Percentiles rank a stretch among this genome's conserved stretches.
Evolutionary conservation across 805 yeast species (phyloP).

Genomic region (Candida khao-thaluensis): DNA sequence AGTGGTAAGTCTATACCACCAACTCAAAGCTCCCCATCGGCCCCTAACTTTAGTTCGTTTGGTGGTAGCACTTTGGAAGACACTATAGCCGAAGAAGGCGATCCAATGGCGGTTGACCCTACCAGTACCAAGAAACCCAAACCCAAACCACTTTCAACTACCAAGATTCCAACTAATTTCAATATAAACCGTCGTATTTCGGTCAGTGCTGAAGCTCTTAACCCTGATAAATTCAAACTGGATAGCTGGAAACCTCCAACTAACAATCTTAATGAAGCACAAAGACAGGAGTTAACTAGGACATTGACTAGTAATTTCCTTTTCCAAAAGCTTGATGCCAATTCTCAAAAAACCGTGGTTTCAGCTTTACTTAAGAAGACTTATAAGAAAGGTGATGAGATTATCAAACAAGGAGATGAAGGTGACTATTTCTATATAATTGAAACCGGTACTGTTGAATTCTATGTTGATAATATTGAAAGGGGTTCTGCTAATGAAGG

Average conservation of each 20-base stretch:
- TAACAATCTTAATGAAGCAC: slow-evolving; percentile 60
- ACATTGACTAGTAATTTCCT: slow-evolving; percentile 80
- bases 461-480: slow-evolving; percentile 64
- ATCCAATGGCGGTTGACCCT: slow-evolving; percentile 8
- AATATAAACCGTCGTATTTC: slow-evolving; percentile 85
- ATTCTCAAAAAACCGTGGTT: slow-evolving; percentile 72
- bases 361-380: slow-evolving; percentile 78
- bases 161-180: slow-evolving; percentile 53
- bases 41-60: slow-evolving; percentile 12
- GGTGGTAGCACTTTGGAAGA: neutral
- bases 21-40: slow-evolving; percentile 17
- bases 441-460: slow-evolving; percentile 83
- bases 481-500: slow-evolving; percentile 83
- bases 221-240: slow-evolving; percentile 65
- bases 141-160: slow-evolving; percentile 17
- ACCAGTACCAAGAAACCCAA: slow-evolving; percentile 9
- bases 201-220: slow-evolving; percentile 84
- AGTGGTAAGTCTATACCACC: slow-evolving; percentile 24
- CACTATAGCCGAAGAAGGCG: slow-evolving; percentile 10
- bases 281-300: slow-evolving; percentile 63
- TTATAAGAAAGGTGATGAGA: slow-evolving; percentile 56
- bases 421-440: slow-evolving; percentile 90
- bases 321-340: slow-evolving; percentile 79
- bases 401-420: slow-evolving; percentile 89
- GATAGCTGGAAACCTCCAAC: slow-evolving; percentile 75